phyloP scores from a whole-genome alignment of 179 eudicot species.

The Patellifolia procumbens region DNA sequence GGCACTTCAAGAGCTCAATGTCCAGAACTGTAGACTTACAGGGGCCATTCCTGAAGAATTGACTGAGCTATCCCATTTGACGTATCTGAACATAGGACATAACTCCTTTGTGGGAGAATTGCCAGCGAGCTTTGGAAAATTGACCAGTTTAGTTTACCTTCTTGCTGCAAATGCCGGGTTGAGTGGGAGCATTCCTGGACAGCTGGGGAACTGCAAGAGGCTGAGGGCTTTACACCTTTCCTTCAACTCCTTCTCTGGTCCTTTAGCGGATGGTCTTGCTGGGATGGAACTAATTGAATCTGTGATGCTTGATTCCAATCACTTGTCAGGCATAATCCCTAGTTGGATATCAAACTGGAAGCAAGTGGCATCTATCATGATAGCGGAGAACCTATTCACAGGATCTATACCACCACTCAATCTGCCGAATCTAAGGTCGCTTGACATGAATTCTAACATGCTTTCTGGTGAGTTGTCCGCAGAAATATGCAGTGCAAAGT shows the following conservation, averaged over 20 bases:
- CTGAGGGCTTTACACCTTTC: slow-evolving; percentile 60
- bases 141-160: slow-evolving; percentile 56
- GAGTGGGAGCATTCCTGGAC: slow-evolving; percentile 63
- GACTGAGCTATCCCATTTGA: slow-evolving; percentile 56
- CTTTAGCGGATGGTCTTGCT: slow-evolving; percentile 64
- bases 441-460: slow-evolving; percentile 59
- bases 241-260: slow-evolving; percentile 67
- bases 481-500: slow-evolving; percentile 55
- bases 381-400: slow-evolving; percentile 56
- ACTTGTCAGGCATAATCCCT: slow-evolving; percentile 63
- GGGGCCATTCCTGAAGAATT: slow-evolving; percentile 67
- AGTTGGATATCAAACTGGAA: slow-evolving; percentile 79
- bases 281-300: slow-evolving; percentile 59
- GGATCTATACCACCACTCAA: slow-evolving; percentile 66
- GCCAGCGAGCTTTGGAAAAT: slow-evolving; percentile 65
- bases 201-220: slow-evolving; percentile 78
- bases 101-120: slow-evolving; percentile 70
- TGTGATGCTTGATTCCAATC: slow-evolving; percentile 54
- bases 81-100: slow-evolving; percentile 57
- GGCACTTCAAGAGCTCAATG: slow-evolving; percentile 47
- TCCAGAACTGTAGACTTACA: slow-evolving; percentile 58
- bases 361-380: slow-evolving; percentile 46
- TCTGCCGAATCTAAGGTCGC: slow-evolving; percentile 45
- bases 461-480: slow-evolving; percentile 70
- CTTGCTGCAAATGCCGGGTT: slow-evolving; percentile 66